Evolutionary conservation across 306 rosid genomes (phyloP).

Genomic region (Bauhinia variegata): DNA sequence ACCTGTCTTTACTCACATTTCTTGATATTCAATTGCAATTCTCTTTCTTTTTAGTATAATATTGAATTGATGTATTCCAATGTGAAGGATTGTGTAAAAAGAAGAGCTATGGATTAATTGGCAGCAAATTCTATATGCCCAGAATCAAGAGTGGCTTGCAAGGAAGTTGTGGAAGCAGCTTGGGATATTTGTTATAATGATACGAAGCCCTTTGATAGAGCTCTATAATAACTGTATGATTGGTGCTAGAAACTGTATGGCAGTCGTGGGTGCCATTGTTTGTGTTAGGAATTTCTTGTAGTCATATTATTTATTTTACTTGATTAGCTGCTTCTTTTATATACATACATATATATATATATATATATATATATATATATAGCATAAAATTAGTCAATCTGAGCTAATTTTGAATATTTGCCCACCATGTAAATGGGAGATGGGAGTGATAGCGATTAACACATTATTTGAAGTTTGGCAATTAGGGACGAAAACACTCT

Average conservation of each 20-base stretch:
- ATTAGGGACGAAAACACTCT: no score
- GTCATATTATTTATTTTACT: no score
- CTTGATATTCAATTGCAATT: constrained; percentile 3
- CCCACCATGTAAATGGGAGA: constrained; percentile 16
- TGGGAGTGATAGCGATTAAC: no score
- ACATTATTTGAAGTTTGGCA: no score
- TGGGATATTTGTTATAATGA: constrained; percentile 94
- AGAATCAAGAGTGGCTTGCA: constrained; percentile 60
- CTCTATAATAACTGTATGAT: constrained; percentile 53
- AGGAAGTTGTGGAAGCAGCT: constrained; percentile 85
- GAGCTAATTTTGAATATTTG: background rate
- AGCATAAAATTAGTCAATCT: no score
- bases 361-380: no score
- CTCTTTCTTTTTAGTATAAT: constrained; percentile 13
- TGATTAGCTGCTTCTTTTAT: no score
- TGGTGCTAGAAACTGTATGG: constrained; percentile 21
- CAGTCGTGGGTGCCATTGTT: constrained; percentile 33
- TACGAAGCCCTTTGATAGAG: constrained; percentile 75
- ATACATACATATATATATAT: no score
- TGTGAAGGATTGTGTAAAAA: constrained; percentile 81
- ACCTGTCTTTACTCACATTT: background rate
- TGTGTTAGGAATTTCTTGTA: background rate
- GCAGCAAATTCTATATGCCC: constrained; percentile 63
- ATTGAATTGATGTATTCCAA: constrained; percentile 27
- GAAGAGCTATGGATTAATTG: constrained; percentile 79